Evolutionary conservation across 1,284 basidiomycete species (phyloP).

Genomic region (Earliella scabrosa): DNA sequence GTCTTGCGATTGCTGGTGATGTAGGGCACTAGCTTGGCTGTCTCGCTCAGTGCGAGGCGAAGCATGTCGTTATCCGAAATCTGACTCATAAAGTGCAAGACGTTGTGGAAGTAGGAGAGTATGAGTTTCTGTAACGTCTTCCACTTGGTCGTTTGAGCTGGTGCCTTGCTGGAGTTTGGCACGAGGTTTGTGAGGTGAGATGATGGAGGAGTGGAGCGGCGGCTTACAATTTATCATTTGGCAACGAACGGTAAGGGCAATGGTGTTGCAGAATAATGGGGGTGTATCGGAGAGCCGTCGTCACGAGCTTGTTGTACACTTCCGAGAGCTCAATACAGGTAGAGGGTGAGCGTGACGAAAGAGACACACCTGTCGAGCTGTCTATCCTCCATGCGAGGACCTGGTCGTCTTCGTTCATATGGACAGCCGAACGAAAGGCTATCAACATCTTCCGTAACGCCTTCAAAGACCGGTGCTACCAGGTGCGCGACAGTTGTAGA

Average conservation of each 20-base stretch:
- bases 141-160: constrained; percentile 75
- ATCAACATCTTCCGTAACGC: constrained; percentile 86
- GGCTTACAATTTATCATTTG: constrained; percentile 84
- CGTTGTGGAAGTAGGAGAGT: constrained; percentile 87
- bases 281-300: constrained; percentile 88
- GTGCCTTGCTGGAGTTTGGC: constrained; percentile 66
- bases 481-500: too few species aligned
- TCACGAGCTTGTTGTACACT: constrained; percentile 92
- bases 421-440: constrained; percentile 87
- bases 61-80: constrained; percentile 73
- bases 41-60: constrained; percentile 79
- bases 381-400: constrained; percentile 83
- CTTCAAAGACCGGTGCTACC: constrained; percentile 83
- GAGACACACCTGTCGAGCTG: constrained; percentile 63
- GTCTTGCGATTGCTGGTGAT: constrained; percentile 83
- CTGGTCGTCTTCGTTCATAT: constrained; percentile 88
- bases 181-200: neutral
- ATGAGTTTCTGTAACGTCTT: constrained; percentile 88
- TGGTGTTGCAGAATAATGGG: constrained; percentile 90
- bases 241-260: constrained; percentile 83
- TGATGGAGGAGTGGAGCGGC: neutral
- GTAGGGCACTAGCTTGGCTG: constrained; percentile 87
- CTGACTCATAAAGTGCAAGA: constrained; percentile 80
- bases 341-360: neutral
- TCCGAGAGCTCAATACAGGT: neutral